phyloP scores from a whole-genome alignment of 2,329 filamentous ascomycete species.

The Trichoderma simmonsii region DNA sequence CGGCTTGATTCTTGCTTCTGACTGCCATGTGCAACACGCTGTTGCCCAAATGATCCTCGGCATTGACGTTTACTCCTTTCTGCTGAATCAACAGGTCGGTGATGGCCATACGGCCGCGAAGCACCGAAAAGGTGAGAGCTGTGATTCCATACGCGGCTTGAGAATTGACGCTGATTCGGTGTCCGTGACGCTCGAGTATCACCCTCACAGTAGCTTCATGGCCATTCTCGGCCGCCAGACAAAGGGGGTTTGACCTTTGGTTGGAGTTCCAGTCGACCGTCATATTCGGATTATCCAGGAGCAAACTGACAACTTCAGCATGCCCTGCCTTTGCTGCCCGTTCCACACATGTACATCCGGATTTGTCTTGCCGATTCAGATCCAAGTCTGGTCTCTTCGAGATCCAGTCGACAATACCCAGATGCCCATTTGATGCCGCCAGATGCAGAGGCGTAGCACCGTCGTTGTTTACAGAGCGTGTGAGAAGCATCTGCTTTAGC shows the following conservation, averaged over 20 bases:
- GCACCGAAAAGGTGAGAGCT: background rate
- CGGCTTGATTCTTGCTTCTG: background rate
- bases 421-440: background rate
- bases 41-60: background rate
- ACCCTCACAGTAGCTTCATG: background rate
- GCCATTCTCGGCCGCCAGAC: background rate
- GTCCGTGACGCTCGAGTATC: background rate
- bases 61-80: background rate
- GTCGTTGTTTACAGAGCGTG: background rate
- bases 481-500: conserved; percentile 1
- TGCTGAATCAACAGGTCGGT: background rate
- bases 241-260: background rate
- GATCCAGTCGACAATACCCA: background rate
- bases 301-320: background rate
- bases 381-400: background rate
- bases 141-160: background rate
- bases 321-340: background rate
- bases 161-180: background rate
- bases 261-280: background rate
- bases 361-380: background rate
- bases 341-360: background rate
- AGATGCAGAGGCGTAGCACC: background rate
- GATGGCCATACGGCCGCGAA: background rate
- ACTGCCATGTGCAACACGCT: background rate
- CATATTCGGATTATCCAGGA: background rate